phyloP scores from a whole-genome alignment of 495 filamentous ascomycete species.

The Penicillium nucicola region DNA sequence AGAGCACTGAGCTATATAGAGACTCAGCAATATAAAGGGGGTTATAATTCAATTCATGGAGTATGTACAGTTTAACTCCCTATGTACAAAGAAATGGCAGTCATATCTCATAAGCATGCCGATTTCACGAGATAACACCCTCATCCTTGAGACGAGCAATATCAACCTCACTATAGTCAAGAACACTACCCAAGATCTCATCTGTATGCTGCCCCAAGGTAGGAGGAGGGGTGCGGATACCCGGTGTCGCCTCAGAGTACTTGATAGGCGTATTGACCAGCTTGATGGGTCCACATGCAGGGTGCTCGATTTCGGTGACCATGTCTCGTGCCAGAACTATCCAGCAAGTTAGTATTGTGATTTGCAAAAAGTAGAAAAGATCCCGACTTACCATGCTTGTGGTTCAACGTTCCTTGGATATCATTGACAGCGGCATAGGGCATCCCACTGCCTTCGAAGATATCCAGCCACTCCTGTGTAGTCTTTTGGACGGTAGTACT shows the following conservation, averaged over 20 bases:
- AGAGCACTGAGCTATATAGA: too few relatives aligned
- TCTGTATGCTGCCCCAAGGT: slow-evolving; percentile 89
- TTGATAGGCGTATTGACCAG: slow-evolving; percentile 95
- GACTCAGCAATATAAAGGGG: too few relatives aligned
- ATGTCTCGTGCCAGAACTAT: slow-evolving; percentile 77
- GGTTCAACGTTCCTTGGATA: slow-evolving; percentile 75
- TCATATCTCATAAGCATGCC: background rate
- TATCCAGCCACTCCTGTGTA: slow-evolving; percentile 82
- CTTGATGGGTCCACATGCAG: slow-evolving; percentile 77
- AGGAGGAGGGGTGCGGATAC: slow-evolving; percentile 77
- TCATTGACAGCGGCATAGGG: slow-evolving; percentile 96
- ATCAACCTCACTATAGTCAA: slow-evolving; percentile 60
- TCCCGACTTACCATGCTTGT: slow-evolving; percentile 63
- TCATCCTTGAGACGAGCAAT: slow-evolving; percentile 62
- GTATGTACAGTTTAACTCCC: background rate
- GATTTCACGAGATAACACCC: slow-evolving; percentile 61
- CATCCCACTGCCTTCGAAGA: slow-evolving; percentile 87
- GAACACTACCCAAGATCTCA: slow-evolving; percentile 67
- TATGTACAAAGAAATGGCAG: slow-evolving; percentile 1
- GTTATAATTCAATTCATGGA: too few relatives aligned
- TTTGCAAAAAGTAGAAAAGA: background rate
- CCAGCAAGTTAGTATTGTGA: background rate
- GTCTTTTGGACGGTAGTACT: slow-evolving; percentile 70
- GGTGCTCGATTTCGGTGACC: slow-evolving; percentile 84
- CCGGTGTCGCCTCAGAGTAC: slow-evolving; percentile 77